Evolutionary conservation across 768 basidiomycete genomes (phyloP), one percentile per base, ranked within the genome.

Genomic region (Calocybe indica): DNA sequence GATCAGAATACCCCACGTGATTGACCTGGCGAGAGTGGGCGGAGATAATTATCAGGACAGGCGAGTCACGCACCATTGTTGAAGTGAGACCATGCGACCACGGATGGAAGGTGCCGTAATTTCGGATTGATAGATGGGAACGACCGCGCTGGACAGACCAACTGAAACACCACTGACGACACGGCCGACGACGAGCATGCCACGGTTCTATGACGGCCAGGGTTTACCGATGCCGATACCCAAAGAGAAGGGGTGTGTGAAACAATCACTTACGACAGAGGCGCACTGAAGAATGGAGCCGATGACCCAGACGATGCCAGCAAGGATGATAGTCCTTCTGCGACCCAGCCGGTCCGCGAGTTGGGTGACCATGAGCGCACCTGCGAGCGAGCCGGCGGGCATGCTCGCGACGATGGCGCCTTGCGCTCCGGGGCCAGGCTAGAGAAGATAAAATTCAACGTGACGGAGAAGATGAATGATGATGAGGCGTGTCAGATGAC

Each of bases 361-460:
- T 37, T 72, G 65, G 3, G 78, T 77, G 13, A 85, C 84, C 12
- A 75, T 61, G 29, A 87, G 74, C 3, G 86, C 75, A 13, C 86
- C 86, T 31, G 80, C 48, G 42, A 88, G 71, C 14, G 85, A 86
- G 37, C 82, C 85, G 2, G 83, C 85, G 12, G 85, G 85, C 85
- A 88, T 88, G 36, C 84, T 65, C 3, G 86, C 85, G n/a, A 85
- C 81, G 39, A 88, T 88, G 12, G 74, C 85, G 31, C 85, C 85
- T 67, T 86, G 84, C 6, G 71, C 76, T 46, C 67, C 72, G 5
- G 79, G 68, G 14, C 62, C 57, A 5, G 83, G 84, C 73, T 75
- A 45, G 7, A 22, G 44, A 8, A 36, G 29, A 12, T 13, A 10
- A 32, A 7, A 15, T 39, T 38, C 1, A 43, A 31, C 2, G 40